Conservation (phyloP, 495 filamentous ascomycete species). For the Neohortaea acidophila region DNA sequence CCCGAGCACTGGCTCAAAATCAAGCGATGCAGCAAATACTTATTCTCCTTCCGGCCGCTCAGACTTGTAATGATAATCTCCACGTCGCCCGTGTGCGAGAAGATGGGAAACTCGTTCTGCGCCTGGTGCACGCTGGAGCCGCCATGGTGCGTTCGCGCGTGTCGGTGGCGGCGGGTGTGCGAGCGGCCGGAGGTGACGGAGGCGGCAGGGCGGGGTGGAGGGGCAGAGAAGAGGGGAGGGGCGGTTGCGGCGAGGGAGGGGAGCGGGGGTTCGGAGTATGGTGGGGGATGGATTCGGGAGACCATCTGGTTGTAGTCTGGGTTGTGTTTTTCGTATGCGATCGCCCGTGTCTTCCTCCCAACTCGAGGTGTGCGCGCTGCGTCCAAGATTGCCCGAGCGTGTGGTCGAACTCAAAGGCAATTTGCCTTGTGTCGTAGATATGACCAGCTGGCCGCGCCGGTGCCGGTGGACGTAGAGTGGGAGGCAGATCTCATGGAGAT, state of each 20-base stretch:
- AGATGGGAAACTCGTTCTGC: constrained; percentile 84
- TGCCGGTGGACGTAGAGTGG: no score
- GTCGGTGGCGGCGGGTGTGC: constrained; percentile 45
- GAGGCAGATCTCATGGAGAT: no score
- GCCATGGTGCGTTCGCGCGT: constrained; percentile 68
- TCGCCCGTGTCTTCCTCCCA: no score
- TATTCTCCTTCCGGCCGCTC: constrained; percentile 50
- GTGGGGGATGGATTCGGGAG: not conserved
- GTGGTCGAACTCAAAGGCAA: no score
- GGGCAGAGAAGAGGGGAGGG: constrained; percentile 2
- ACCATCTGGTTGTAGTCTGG: no score
- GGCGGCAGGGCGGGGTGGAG: constrained; percentile 12
- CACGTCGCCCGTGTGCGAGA: constrained; percentile 78
- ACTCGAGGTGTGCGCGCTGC: no score
- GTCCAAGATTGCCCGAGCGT: no score
- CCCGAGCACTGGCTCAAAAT: constrained; percentile 79
- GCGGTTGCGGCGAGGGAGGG: constrained; percentile 7
- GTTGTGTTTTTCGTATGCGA: no score
- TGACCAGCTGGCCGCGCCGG: no score
- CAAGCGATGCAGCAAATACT: constrained; percentile 72
- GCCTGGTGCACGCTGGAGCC: constrained; percentile 47
- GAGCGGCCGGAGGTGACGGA: constrained; percentile 16
- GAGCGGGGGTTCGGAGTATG: constrained; percentile 6
- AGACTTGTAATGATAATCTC: constrained; percentile 60
- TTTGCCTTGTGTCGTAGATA: no score